A percentile compares a stretch with the other conserved stretches of the same genome.
phyloP scores from a whole-genome alignment of 139 green algal genomes.

The Pseudopediastrum boryanum region DNA sequence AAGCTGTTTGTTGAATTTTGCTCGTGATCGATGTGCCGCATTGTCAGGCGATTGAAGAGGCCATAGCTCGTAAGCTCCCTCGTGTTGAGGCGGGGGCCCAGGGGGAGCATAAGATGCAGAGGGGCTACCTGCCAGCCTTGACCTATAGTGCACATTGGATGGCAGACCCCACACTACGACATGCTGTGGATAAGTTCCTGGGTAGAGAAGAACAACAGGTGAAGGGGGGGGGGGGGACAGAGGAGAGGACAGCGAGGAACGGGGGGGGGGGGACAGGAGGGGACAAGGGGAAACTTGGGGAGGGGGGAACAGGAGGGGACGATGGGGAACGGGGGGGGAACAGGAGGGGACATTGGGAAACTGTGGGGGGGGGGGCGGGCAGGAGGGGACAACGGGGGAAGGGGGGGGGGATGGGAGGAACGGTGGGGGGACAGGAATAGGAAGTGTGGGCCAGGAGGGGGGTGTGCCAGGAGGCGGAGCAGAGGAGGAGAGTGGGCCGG shows the following conservation, averaged over 20 bases:
- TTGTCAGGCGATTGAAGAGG: constrained; percentile 72
- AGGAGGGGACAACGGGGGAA: not conserved
- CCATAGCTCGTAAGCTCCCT: constrained; percentile 69
- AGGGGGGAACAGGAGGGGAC: not conserved
- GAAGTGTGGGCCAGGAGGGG: too few species aligned
- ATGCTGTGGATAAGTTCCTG: constrained; percentile 36
- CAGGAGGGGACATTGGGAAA: not conserved
- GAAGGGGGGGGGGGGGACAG: too few species aligned
- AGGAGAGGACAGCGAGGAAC: not conserved
- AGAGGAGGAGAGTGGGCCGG: too few species aligned
- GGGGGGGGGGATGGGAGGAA: not conserved
- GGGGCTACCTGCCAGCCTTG: constrained; percentile 85
- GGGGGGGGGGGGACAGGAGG: too few species aligned
- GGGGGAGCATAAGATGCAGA: constrained; percentile 93
- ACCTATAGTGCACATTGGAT: constrained; percentile 88
- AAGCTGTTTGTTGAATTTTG: too few species aligned
- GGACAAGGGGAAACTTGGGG: not conserved
- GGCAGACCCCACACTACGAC: constrained; percentile 54
- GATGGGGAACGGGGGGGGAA: too few species aligned
- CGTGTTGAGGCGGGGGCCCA: constrained; percentile 93
- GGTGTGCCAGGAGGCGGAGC: too few species aligned
- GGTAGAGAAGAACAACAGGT: constrained; percentile 32
- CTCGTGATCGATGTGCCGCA: not conserved
- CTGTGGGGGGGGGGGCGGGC: not conserved
- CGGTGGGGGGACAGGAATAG: too few species aligned